Evolutionary conservation across 2,329 filamentous ascomycete genomes (phyloP), one percentile per base, ranked within the genome.

Genomic region (Diaporthe humulicola): DNA sequence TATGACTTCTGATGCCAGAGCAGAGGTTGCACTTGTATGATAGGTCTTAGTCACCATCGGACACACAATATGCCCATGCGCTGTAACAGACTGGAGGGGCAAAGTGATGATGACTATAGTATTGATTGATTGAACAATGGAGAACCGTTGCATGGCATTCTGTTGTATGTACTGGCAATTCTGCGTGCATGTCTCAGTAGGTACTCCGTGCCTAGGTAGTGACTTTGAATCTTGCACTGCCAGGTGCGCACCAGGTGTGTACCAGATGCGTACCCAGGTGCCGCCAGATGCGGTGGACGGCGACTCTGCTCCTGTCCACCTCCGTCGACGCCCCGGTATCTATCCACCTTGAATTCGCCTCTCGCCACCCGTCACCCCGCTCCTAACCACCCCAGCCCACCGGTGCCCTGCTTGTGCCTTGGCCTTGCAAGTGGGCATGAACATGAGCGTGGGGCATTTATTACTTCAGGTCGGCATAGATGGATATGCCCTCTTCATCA

Each of bases 341-440:
- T 28, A 28, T 12, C 22, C n/a, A n/a, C 12, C 15, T 22, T 17
- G 54, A 12, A 45, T 30, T 61, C 25, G 58, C 58, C 58, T 30
- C 58, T 61, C 9, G 57, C 57, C 57, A 40, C 57, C 57, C 38
- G 57, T 36, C 57, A 60, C 36, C 12, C 33, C n/a, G 36, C n/a
- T n/a, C n/a, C n/a, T n/a, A n/a, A n/a, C n/a, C n/a, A n/a, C n/a
- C n/a, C n/a, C n/a, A n/a, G n/a, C n/a, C n/a, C n/a, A n/a, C 38
- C 36, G 10, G 56, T 14, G 22, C 3, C 3, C 6, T 33, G 15
- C 28, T 36, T 30, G 15, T 58, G 17, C 56, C 56, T 38, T 58
- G 56, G 30, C 4, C 19, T 25, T 22, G 22, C 2, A n/a, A n/a
- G n/a, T n/a, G n/a, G n/a, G n/a, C 56, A n/a, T 38, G 56, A 19